Conservation (phyloP, 2,329 filamentous ascomycete species). For the Diaporthe citriasiana region DNA sequence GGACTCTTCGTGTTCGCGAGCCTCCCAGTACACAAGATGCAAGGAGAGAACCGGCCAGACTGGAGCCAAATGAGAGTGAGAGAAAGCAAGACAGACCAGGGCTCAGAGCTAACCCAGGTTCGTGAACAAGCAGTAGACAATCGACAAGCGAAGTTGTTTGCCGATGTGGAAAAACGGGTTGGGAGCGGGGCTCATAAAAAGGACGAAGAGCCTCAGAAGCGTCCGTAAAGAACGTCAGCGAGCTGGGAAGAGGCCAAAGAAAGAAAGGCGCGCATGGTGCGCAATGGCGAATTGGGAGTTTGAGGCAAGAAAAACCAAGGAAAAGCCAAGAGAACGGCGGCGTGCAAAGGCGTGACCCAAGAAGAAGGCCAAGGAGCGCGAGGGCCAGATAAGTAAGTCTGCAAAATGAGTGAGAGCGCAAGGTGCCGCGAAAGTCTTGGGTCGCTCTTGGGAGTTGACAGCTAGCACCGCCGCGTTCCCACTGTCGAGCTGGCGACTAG, state of each 20-base stretch:
- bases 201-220: slow-evolving; percentile 2
- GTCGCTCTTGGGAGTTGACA: background rate
- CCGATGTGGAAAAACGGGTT: slow-evolving; percentile 2
- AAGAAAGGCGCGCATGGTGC: slow-evolving; percentile 6
- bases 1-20: slow-evolving; percentile 8
- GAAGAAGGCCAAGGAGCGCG: slow-evolving; percentile 28
- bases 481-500: background rate
- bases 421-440: slow-evolving; percentile 13
- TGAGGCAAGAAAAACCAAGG: slow-evolving; percentile 28
- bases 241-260: slow-evolving; percentile 9
- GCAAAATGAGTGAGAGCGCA: slow-evolving; percentile 16
- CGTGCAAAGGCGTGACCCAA: slow-evolving; percentile 4
- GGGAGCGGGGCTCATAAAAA: slow-evolving; percentile 22
- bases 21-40: background rate
- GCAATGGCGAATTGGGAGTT: slow-evolving; percentile 10
- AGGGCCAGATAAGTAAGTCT: slow-evolving; percentile 32
- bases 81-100: background rate
- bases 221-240: slow-evolving; percentile 12
- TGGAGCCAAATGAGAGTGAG: background rate
- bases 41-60: slow-evolving; percentile 14
- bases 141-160: slow-evolving; percentile 1
- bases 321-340: slow-evolving; percentile 23
- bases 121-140: slow-evolving; percentile 8
- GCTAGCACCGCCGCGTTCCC: slow-evolving; percentile 1
- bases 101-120: slow-evolving; percentile 14